phyloP scores from a whole-genome alignment of 306 rosid genomes.

The Pterocarpus macrocarpus region DNA sequence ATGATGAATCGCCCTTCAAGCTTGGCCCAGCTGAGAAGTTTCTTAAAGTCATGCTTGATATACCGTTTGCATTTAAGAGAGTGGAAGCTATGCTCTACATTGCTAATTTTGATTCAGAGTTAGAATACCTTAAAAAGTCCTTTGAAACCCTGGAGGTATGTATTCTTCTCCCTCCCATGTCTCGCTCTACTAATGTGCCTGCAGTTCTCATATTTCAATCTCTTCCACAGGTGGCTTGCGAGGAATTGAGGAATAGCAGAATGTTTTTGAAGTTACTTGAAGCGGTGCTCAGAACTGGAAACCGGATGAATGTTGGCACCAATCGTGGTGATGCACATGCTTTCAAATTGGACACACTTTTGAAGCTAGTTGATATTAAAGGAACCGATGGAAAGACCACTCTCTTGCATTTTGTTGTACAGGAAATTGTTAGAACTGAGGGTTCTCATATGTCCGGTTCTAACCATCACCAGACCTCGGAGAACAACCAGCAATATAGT shows the following conservation, averaged over 20 bases:
- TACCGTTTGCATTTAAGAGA: conserved; percentile 91
- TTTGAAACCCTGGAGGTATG: conserved; percentile 81
- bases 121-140: conserved; percentile 77
- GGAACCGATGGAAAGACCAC: conserved; percentile 89
- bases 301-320: conserved; percentile 94
- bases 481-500: conserved; percentile 55
- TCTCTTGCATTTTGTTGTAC: conserved; percentile 89
- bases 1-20: conserved; percentile 81
- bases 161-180: conserved; percentile 23
- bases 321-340: conserved; percentile 94
- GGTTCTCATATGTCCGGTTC: conserved; percentile 69
- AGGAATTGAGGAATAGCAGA: conserved; percentile 74
- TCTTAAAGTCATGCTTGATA: conserved; percentile 82
- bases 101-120: conserved; percentile 91
- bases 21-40: conserved; percentile 97
- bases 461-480: conserved; percentile 40
- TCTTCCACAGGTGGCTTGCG: conserved; percentile 76
- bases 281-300: conserved; percentile 92
- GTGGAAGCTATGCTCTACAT: conserved; percentile 94
- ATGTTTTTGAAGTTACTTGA: conserved; percentile 92
- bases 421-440: conserved; percentile 86
- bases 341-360: conserved; percentile 89
- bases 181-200: neutral
- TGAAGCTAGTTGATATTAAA: conserved; percentile 85
- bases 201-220: conserved; percentile 29